Evolutionary conservation across 371 early-diverging fungal genomes (phyloP).

Genomic region (Zychaea mexicana): DNA sequence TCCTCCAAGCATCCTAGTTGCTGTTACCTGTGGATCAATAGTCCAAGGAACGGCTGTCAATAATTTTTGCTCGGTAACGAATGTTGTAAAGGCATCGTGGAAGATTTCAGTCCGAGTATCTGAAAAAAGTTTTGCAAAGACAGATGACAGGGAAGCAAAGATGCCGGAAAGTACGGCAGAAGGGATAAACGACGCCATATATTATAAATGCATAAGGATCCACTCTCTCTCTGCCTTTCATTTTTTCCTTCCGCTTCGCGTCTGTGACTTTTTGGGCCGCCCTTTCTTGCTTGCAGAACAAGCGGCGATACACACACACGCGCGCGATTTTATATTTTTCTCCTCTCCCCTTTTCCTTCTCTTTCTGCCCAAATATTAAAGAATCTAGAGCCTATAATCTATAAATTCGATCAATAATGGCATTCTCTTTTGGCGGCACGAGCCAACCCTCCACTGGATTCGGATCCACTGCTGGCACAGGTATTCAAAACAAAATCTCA

Average conservation of each 20-base stretch:
- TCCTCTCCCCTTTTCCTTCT: background rate
- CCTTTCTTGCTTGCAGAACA: too few relatives aligned
- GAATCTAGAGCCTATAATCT: background rate
- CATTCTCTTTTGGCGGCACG: slow-evolving; percentile 18
- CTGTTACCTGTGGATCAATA: slow-evolving; percentile 23
- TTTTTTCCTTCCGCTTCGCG: too few relatives aligned
- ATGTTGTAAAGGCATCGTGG: slow-evolving; percentile 11
- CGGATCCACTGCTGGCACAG: slow-evolving; percentile 11
- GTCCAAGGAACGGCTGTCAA: background rate
- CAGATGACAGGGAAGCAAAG: slow-evolving; percentile 75
- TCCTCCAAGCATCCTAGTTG: background rate
- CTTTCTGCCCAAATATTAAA: background rate
- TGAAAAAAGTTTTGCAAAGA: slow-evolving; percentile 76
- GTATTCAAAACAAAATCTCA: background rate
- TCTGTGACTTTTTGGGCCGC: too few relatives aligned
- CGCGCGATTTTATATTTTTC: too few relatives aligned
- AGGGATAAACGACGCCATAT: slow-evolving; percentile 42
- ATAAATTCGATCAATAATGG: slow-evolving; percentile 13
- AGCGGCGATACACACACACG: too few relatives aligned
- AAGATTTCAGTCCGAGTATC: slow-evolving; percentile 53
- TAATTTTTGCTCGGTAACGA: background rate
- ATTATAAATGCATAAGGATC: background rate
- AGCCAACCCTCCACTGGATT: slow-evolving; percentile 19
- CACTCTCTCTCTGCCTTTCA: background rate
- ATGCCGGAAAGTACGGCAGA: slow-evolving; percentile 63